Conservation (phyloP, 371 early-diverging fungal genomes). For the Furculomyces boomerangus region DNA sequence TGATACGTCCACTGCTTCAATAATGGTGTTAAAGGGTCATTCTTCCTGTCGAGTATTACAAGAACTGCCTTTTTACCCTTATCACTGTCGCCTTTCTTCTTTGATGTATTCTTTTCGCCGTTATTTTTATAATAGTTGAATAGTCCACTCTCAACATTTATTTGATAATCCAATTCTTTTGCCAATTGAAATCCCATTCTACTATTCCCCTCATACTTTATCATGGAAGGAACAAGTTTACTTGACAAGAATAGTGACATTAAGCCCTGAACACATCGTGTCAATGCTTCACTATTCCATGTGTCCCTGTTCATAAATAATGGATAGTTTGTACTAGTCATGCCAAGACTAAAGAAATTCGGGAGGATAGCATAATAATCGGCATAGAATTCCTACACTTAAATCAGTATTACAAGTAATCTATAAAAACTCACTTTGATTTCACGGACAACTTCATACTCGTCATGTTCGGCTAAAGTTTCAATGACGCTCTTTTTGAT, state of each 20-base stretch:
- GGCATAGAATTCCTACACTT: conserved; percentile 63
- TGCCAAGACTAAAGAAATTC: conserved; percentile 62
- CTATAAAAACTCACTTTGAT: conserved; percentile 44
- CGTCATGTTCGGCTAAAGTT: conserved; percentile 85
- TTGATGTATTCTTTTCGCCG: too few species aligned
- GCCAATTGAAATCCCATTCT: conserved; percentile 66
- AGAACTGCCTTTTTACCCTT: conserved; percentile 73
- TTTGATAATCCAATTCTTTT: conserved; percentile 50
- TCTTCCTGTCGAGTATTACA: conserved; percentile 81
- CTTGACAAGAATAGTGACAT: conserved; percentile 56
- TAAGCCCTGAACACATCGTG: conserved; percentile 60
- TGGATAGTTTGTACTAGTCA: conserved; percentile 33
- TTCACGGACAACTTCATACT: conserved; percentile 80
- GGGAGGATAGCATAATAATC: conserved; percentile 76
- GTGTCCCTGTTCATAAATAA: conserved; percentile 48
- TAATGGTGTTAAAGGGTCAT: conserved; percentile 95
- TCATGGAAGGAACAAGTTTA: conserved; percentile 70
- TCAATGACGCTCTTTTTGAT: conserved; percentile 77
- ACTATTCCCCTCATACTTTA: conserved; percentile 69
- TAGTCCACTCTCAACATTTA: conserved; percentile 58
- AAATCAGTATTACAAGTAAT: neutral
- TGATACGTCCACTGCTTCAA: conserved; percentile 98
- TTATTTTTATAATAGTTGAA: too few species aligned
- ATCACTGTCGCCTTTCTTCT: conserved; percentile 57
- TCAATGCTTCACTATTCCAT: conserved; percentile 62